Evolutionary conservation across 306 rosid species (phyloP).

Genomic region (Sicyos baderoa): DNA sequence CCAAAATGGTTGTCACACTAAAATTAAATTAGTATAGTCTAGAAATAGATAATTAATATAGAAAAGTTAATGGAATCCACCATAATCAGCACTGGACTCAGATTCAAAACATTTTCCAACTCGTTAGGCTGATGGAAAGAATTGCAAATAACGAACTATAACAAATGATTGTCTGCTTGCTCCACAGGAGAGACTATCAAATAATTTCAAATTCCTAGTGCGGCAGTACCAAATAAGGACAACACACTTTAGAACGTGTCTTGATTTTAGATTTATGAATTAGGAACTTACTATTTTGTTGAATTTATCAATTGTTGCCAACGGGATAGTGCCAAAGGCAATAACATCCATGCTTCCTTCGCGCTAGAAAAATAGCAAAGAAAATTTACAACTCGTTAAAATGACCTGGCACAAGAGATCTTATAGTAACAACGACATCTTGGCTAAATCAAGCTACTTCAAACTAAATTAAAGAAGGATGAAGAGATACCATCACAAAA

Average conservation of each 20-base stretch:
- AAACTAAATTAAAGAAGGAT: slow-evolving; percentile 8
- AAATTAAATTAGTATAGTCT: neutral
- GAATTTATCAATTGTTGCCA: slow-evolving; percentile 83
- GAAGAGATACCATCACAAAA: neutral
- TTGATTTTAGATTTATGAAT: neutral
- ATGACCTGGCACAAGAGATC: slow-evolving; percentile 1
- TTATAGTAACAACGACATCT: neutral
- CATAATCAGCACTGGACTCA: neutral
- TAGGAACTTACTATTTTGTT: slow-evolving; percentile 60
- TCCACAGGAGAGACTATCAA: neutral
- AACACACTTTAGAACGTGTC: neutral
- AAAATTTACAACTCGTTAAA: slow-evolving; percentile 18
- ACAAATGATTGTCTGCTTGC: neutral
- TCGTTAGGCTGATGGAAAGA: neutral
- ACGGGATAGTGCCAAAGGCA: slow-evolving; percentile 79
- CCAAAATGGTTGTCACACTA: neutral
- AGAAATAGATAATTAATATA: neutral
- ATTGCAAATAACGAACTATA: neutral
- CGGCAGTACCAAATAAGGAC: neutral
- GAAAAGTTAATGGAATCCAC: neutral
- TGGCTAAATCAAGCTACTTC: neutral
- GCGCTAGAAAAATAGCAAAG: slow-evolving; percentile 42
- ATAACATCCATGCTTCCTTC: slow-evolving; percentile 77
- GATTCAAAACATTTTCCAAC: neutral
- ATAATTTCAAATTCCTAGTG: neutral